Conservation (phyloP, 768 basidiomycete genomes). For the Rhodotorula babjevae region DNA sequence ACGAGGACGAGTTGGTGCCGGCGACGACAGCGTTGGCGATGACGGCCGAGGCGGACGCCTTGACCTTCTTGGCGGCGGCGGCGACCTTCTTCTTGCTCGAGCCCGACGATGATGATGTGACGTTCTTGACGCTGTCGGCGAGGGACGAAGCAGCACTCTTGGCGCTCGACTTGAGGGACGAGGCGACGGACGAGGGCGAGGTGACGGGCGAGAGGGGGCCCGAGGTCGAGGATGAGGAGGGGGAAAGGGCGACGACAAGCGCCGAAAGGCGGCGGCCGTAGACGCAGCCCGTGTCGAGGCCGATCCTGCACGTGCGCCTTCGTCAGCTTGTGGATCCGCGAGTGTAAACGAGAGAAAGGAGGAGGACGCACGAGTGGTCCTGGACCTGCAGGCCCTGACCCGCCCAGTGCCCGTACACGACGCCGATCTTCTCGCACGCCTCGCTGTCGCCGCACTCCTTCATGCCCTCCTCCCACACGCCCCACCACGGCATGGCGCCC, state of each 20-base stretch:
- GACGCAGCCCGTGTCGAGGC: slow-evolving; percentile 36
- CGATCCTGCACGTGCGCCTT: slow-evolving; percentile 3
- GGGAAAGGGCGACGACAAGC: slow-evolving; percentile 22
- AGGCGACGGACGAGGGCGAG: background rate
- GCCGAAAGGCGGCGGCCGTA: slow-evolving; percentile 34
- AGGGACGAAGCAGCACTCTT: background rate
- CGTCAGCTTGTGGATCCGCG: no score
- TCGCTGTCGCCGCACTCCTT: background rate
- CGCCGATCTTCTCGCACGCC: slow-evolving; percentile 6
- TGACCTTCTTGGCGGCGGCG: no score
- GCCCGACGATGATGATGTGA: background rate
- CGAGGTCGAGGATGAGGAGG: background rate
- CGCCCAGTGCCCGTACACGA: slow-evolving; percentile 37
- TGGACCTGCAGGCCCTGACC: slow-evolving; percentile 23
- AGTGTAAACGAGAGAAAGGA: background rate
- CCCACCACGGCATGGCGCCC: slow-evolving; percentile 26
- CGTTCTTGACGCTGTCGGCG: background rate
- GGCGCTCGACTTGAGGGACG: background rate
- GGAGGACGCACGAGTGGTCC: slow-evolving; percentile 13
- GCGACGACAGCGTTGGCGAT: no score
- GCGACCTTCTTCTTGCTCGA: no score
- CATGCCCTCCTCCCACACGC: slow-evolving; percentile 23
- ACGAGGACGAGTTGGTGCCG: no score
- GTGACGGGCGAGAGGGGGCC: background rate
- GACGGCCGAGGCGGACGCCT: no score